Evolutionary conservation across 208 protist genomes (phyloP).

Genomic region (Sergeia podlipaevii): DNA sequence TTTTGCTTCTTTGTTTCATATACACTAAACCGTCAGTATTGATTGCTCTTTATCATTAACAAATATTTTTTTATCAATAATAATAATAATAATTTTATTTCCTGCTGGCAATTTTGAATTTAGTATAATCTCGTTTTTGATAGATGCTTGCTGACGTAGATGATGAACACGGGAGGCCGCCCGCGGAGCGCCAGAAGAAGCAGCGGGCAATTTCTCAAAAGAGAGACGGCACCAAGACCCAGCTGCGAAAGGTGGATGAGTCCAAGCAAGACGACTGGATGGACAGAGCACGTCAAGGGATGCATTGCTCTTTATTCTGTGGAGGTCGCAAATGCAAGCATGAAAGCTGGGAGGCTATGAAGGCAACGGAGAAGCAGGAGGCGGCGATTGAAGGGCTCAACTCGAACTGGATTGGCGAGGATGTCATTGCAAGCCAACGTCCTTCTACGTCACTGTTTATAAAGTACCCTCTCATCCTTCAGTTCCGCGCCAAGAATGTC

Average conservation of each 20-base stretch:
- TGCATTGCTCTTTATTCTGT: constrained; percentile 85
- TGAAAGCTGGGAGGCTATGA: constrained; percentile 75
- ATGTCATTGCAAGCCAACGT: constrained; percentile 87
- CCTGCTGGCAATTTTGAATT: too few relatives aligned
- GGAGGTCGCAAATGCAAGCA: constrained; percentile 74
- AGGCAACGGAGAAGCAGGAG: constrained; percentile 28
- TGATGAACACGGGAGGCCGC: constrained; percentile 27
- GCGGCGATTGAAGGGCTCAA: constrained; percentile 85
- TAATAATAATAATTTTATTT: too few relatives aligned
- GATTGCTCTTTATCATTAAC: too few relatives aligned
- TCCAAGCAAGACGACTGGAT: constrained; percentile 68
- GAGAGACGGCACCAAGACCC: constrained; percentile 16
- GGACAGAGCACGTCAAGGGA: constrained; percentile 59
- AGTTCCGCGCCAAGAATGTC: constrained; percentile 77
- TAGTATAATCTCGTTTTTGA: neutral
- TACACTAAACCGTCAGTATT: too few relatives aligned
- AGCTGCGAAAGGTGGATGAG: constrained; percentile 57
- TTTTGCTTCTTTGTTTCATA: too few relatives aligned
- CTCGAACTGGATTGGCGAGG: constrained; percentile 82
- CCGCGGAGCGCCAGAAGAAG: constrained; percentile 27
- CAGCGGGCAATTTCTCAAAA: constrained; percentile 11
- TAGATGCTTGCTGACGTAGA: constrained; percentile 29
- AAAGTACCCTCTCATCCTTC: constrained; percentile 78
- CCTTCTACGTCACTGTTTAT: constrained; percentile 82
- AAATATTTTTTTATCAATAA: too few relatives aligned